Conservation (phyloP, 148 eudicot species). For the Vaccinium corymbosum region DNA sequence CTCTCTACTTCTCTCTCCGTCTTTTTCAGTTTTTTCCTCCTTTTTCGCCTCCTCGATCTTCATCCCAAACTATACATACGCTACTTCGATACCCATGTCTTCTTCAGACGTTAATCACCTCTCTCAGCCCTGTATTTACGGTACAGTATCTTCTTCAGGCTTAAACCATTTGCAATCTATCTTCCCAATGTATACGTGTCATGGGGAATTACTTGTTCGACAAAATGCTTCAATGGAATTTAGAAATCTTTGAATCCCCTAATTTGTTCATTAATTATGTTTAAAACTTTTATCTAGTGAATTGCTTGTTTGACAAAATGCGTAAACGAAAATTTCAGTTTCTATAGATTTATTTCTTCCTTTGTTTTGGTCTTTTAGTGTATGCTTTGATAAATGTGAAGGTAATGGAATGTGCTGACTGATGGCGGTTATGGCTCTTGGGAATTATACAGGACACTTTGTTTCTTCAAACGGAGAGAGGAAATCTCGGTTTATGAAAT, state of each 20-base stretch:
- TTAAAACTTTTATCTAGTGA: no score
- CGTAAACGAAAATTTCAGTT: conserved; percentile 1
- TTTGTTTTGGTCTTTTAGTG: not conserved
- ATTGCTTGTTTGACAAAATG: no score
- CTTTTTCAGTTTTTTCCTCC: conserved; percentile 53
- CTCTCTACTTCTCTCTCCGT: conserved; percentile 39
- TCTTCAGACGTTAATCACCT: conserved; percentile 59
- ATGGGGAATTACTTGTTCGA: conserved; percentile 23
- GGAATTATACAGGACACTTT: conserved; percentile 43
- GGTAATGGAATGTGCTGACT: conserved; percentile 10
- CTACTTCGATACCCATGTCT: conserved; percentile 48
- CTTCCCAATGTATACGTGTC: not conserved
- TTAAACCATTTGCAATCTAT: not conserved
- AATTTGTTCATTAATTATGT: no score
- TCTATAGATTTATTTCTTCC: not conserved
- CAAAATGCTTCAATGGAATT: conserved; percentile 20
- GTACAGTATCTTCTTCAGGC: conserved; percentile 22
- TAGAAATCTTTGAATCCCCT: no score
- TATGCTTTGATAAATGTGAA: not conserved
- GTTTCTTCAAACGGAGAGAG: conserved; percentile 57
- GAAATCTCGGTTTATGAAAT: conserved; percentile 77
- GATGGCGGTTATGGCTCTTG: conserved; percentile 8
- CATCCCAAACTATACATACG: conserved; percentile 35
- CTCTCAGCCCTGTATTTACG: conserved; percentile 68
- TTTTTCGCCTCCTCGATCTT: conserved; percentile 34